A percentile compares a stretch with the other conserved stretches of the same genome.
These are phyloP conservation scores for Schizochytrium sp. DNA, from an alignment of 108 stramenopile species.

Conservation along the genomic window DNA sequence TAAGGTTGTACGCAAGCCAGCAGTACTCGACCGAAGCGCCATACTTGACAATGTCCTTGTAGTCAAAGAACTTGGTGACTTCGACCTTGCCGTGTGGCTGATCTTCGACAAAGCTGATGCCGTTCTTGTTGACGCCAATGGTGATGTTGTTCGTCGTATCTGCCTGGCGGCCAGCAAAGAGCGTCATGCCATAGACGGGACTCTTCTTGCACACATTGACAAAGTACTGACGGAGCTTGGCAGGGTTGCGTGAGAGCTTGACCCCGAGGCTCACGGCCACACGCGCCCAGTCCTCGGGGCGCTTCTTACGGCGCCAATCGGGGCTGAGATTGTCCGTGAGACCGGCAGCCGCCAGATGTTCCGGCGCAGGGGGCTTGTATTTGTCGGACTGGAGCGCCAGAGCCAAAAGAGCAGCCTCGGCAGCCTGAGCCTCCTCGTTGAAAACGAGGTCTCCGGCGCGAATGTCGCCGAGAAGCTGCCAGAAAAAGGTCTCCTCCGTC, in stretches of 20 bases:
- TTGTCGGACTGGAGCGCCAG: neutral
- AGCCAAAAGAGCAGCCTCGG: neutral
- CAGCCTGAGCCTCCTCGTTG: neutral
- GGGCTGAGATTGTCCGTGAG: neutral
- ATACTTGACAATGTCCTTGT: neutral
- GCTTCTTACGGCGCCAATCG: neutral
- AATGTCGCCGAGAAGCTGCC: slow-evolving; percentile 1
- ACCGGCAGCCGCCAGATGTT: neutral
- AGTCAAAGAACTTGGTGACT: neutral
- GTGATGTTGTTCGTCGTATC: neutral
- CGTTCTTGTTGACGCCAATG: neutral
- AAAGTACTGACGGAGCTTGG: neutral
- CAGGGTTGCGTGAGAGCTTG: neutral
- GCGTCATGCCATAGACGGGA: neutral
- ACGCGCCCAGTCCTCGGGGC: slow-evolving; percentile 10
- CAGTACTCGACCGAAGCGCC: slow-evolving; percentile 13
- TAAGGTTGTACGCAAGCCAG: neutral
- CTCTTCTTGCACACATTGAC: neutral
- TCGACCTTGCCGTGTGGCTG: neutral
- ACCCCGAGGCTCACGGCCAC: neutral
- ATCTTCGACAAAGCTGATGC: neutral
- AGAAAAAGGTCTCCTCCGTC: neutral
- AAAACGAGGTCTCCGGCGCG: neutral
- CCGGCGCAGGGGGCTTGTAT: neutral
- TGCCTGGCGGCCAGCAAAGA: neutral